phyloP scores from a whole-genome alignment of 495 filamentous ascomycete genomes.

The Hyphodiscus hymeniophilus region DNA sequence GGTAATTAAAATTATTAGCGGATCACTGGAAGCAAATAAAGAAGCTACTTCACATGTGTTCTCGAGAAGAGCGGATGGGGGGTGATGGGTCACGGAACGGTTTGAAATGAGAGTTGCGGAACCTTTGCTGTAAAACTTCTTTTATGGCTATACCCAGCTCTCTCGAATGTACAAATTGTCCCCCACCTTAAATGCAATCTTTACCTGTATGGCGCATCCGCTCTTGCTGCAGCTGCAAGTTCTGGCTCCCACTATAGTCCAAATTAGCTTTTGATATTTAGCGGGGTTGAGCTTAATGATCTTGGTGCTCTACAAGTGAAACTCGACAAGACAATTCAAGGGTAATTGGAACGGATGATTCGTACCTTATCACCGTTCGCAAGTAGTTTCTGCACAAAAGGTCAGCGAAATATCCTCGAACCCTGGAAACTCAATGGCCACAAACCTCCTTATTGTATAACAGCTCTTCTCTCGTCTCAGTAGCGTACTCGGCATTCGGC shows the following conservation, averaged over 20 bases:
- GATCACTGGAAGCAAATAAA: too few species aligned
- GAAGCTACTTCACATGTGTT: too few species aligned
- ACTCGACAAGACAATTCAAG: too few species aligned
- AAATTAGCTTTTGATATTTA: not conserved
- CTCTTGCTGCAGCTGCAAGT: constrained; percentile 81
- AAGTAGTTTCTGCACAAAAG: constrained; percentile 16
- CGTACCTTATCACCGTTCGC: constrained; percentile 8
- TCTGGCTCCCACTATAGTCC: constrained; percentile 87
- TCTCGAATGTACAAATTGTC: not conserved
- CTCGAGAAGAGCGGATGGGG: too few species aligned
- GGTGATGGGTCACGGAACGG: too few species aligned
- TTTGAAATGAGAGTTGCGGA: too few species aligned
- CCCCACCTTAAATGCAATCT: not conserved
- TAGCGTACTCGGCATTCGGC: constrained; percentile 96
- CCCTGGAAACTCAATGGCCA: constrained; percentile 29
- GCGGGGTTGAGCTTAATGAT: too few species aligned
- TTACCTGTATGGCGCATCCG: constrained; percentile 85
- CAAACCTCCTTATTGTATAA: constrained; percentile 84
- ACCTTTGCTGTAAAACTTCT: not conserved
- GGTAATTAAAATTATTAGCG: too few species aligned
- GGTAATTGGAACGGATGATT: not conserved
- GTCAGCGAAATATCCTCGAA: not conserved
- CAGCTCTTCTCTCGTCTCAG: constrained; percentile 92
- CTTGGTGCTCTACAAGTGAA: too few species aligned
- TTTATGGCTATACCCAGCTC: not conserved